A percentile compares a stretch with the other conserved stretches of the same genome.
Evolutionary conservation across 805 yeast genomes (phyloP).

Genomic region (Teunomyces stri): DNA sequence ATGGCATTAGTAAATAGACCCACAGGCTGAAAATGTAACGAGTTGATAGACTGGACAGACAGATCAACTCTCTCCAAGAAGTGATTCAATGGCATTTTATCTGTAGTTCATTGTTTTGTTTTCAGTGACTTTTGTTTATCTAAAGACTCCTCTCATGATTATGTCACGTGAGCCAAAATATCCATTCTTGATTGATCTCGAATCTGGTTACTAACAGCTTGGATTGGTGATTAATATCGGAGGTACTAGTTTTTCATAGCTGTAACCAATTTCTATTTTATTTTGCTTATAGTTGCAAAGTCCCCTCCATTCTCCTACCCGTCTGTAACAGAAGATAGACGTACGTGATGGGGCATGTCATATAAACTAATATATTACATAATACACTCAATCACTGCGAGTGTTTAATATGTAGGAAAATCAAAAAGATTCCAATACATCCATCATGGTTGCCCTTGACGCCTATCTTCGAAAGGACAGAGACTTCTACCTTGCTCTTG

Average conservation of each 20-base stretch:
- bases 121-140: not conserved
- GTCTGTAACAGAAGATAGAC: no score
- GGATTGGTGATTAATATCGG: no score
- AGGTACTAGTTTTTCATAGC: no score
- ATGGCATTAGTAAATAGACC: conserved; percentile 69
- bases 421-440: not conserved
- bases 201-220: no score
- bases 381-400: no score
- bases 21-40: conserved; percentile 50
- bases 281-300: no score
- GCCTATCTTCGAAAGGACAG: conserved; percentile 39
- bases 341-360: no score
- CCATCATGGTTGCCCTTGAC: conserved; percentile 47
- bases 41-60: conserved; percentile 38
- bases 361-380: no score
- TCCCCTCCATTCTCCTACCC: no score
- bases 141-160: not conserved
- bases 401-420: not conserved
- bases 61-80: conserved; percentile 34
- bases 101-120: conserved; percentile 7
- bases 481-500: conserved; percentile 69
- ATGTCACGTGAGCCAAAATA: no score
- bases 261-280: no score
- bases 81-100: conserved; percentile 16
- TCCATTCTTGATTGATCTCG: no score